Evolutionary conservation across 2,329 filamentous ascomycete species (phyloP).

Genomic region (Fusarium annulatum): DNA sequence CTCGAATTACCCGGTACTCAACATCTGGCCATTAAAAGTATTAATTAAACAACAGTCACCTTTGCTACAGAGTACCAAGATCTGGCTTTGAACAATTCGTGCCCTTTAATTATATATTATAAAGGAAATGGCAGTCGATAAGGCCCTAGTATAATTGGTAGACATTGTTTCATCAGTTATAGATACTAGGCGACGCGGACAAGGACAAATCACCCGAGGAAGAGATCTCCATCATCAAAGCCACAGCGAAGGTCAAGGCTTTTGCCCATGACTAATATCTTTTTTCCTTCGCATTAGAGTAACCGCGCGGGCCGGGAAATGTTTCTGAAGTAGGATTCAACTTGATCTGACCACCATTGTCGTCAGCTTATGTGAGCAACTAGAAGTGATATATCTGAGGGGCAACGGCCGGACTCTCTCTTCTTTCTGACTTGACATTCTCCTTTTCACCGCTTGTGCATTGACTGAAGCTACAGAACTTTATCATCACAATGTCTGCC

Average conservation of each 20-base stretch:
- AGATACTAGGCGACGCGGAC: accelerated
- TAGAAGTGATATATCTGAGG: accelerated
- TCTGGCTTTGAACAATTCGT: accelerated
- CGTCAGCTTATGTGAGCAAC: conserved; percentile 2
- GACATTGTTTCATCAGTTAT: accelerated
- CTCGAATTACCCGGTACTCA: neutral
- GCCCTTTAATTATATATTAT: accelerated
- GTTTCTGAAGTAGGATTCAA: neutral
- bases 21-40: accelerated
- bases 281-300: too few relatives aligned
- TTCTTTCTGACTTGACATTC: too few relatives aligned
- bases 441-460: neutral
- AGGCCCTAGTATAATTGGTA: accelerated
- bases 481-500: neutral
- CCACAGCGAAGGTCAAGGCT: accelerated
- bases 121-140: accelerated
- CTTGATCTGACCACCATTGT: neutral
- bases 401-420: accelerated
- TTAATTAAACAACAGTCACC: accelerated
- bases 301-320: neutral
- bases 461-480: neutral
- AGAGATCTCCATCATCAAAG: accelerated
- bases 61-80: accelerated
- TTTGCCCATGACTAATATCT: accelerated
- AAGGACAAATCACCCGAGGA: accelerated